A percentile compares a stretch with the other conserved stretches of the same genome.
These are phyloP conservation scores for Gypsophila paniculata DNA, from an alignment of 179 eudicot species.

Conservation along the genomic window DNA sequence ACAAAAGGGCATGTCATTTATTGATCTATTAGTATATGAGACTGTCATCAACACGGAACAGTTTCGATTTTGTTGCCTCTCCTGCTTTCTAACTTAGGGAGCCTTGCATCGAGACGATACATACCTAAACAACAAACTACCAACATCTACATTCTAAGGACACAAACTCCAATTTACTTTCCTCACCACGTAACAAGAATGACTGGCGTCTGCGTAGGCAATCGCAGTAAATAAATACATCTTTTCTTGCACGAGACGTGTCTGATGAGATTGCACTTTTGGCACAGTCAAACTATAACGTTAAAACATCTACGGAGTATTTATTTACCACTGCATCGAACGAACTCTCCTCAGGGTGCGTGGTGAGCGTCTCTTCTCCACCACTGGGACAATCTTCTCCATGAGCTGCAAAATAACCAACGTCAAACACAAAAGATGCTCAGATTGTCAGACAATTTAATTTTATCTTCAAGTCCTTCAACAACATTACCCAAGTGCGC, in stretches of 20 bases:
- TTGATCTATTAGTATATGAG: slow-evolving; percentile 15
- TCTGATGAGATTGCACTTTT: slow-evolving; percentile 24
- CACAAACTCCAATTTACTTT: slow-evolving; percentile 12
- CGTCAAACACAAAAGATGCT: background rate
- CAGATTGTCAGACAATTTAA: background rate
- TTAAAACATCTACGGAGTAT: background rate
- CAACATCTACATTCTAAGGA: slow-evolving; percentile 19
- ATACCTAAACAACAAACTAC: slow-evolving; percentile 17
- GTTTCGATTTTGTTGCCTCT: slow-evolving; percentile 11
- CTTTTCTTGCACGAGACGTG: slow-evolving; percentile 18
- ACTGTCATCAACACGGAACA: slow-evolving; percentile 1
- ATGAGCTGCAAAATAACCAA: slow-evolving; percentile 49
- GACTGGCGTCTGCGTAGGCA: slow-evolving; percentile 18
- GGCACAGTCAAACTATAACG: slow-evolving; percentile 19
- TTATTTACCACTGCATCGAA: slow-evolving; percentile 49
- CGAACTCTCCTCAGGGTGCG: slow-evolving; percentile 50
- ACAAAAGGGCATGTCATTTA: slow-evolving; percentile 13
- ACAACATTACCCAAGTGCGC: background rate
- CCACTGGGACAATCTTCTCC: slow-evolving; percentile 65
- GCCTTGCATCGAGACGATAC: slow-evolving; percentile 11
- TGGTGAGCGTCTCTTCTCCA: slow-evolving; percentile 51
- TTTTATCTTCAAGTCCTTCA: background rate
- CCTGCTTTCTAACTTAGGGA: slow-evolving; percentile 10
- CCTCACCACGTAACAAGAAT: slow-evolving; percentile 15
- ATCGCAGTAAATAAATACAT: slow-evolving; percentile 20